Evolutionary conservation across 192 early-diverging fungal species (phyloP).

Genomic region (Chytriomyces sp.): DNA sequence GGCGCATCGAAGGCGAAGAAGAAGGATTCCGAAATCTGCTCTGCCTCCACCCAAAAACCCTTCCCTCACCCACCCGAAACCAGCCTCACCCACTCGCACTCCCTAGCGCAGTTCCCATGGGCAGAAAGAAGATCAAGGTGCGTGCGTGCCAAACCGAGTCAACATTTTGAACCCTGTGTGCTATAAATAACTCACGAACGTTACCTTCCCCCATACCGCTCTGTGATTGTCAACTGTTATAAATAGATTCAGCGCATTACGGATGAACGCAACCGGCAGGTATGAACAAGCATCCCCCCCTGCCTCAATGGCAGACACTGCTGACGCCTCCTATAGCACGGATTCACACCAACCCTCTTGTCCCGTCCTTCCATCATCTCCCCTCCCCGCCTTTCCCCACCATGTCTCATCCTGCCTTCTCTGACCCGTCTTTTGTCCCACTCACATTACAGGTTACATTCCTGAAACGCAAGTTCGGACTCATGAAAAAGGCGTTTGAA

Average conservation of each 20-base stretch:
- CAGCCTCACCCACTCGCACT: too few species aligned
- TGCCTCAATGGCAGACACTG: neutral
- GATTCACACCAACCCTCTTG: neutral
- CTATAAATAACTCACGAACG: conserved; percentile 17
- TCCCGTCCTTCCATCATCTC: neutral
- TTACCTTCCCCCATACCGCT: neutral
- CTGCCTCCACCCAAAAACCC: too few species aligned
- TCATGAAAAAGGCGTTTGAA: conserved; percentile 98
- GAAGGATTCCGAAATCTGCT: too few species aligned
- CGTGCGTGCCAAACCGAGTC: neutral
- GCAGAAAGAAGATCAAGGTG: conserved; percentile 88
- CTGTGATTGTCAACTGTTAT: too few species aligned
- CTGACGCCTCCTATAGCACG: neutral
- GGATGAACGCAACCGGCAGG: conserved; percentile 91
- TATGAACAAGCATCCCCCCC: conserved; percentile 39
- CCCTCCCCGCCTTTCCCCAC: conserved; percentile 13
- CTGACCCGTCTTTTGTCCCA: neutral
- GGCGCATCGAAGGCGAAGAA: too few species aligned
- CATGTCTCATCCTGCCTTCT: neutral
- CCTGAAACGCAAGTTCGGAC: conserved; percentile 89
- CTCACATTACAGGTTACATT: conserved; percentile 75
- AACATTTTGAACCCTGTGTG: neutral
- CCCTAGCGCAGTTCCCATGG: conserved; percentile 59
- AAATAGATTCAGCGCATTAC: conserved; percentile 76
- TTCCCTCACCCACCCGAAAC: too few species aligned